phyloP scores from a whole-genome alignment of 805 yeast species.

The Lipomyces mesembrius region DNA sequence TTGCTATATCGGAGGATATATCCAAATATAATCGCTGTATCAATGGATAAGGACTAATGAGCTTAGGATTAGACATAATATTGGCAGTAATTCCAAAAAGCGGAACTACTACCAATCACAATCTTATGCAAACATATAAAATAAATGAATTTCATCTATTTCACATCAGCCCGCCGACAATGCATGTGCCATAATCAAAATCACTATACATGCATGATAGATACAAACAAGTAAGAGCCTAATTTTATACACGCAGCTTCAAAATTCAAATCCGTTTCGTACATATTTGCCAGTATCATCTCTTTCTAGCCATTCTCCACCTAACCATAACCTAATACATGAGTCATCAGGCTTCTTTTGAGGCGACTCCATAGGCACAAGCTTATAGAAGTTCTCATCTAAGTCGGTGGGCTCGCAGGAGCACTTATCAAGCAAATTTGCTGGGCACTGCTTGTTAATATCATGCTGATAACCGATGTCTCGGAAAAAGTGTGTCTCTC shows the following conservation, averaged over 20 bases:
- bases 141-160: neutral
- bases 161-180: neutral
- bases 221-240: neutral
- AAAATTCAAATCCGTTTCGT: constrained; percentile 26
- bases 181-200: neutral
- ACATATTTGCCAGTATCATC: constrained; percentile 32
- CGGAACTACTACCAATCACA: neutral
- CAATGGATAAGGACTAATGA: too few relatives aligned
- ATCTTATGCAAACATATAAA: neutral
- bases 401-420: constrained; percentile 36
- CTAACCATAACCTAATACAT: constrained; percentile 39
- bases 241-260: constrained; percentile 8
- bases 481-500: constrained; percentile 61
- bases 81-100: too few relatives aligned
- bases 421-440: constrained; percentile 31
- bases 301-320: constrained; percentile 36
- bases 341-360: constrained; percentile 38
- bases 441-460: constrained; percentile 37
- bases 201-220: neutral
- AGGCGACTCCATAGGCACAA: constrained; percentile 38
- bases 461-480: constrained; percentile 63
- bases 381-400: constrained; percentile 38
- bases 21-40: too few relatives aligned
- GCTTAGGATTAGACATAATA: too few relatives aligned
- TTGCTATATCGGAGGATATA: too few relatives aligned